phyloP scores from a whole-genome alignment of 352 stramenopile species.

The Globisporangium nodosum region DNA sequence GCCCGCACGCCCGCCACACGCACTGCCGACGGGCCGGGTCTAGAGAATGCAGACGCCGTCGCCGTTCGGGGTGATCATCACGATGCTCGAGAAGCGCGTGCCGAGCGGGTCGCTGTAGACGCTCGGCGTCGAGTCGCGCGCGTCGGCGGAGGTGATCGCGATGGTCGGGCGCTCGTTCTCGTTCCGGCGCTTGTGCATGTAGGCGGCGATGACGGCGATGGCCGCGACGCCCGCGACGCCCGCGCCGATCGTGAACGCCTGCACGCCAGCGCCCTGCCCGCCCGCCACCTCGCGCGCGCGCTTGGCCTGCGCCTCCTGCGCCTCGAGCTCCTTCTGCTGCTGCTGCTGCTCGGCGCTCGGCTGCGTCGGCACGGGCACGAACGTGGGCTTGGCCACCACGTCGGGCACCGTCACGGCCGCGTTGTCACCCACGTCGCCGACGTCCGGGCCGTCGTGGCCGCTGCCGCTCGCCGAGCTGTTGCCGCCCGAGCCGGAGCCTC shows the following conservation, averaged over 20 bases:
- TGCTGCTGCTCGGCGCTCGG: slow-evolving; percentile 9
- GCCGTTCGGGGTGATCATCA: slow-evolving; percentile 82
- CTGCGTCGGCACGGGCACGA: slow-evolving; percentile 10
- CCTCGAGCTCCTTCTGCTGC: slow-evolving; percentile 22
- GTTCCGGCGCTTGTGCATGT: slow-evolving; percentile 30
- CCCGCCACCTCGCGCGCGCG: slow-evolving; percentile 30
- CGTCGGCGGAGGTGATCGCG: slow-evolving; percentile 32
- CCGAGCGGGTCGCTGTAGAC: slow-evolving; percentile 73
- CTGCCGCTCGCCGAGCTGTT: slow-evolving; percentile 2
- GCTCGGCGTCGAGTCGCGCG: slow-evolving; percentile 40
- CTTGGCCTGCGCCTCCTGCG: slow-evolving; percentile 42
- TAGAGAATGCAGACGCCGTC: slow-evolving; percentile 79
- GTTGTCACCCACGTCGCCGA: slow-evolving; percentile 24
- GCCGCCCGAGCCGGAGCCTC: slow-evolving; percentile 1
- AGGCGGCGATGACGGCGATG: slow-evolving; percentile 48
- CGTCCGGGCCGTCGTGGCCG: slow-evolving; percentile 22
- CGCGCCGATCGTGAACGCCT: slow-evolving; percentile 14
- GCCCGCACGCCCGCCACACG: neutral
- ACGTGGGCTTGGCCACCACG: slow-evolving; percentile 8
- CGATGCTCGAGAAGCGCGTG: slow-evolving; percentile 81
- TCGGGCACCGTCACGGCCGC: slow-evolving; percentile 10
- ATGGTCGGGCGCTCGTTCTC: slow-evolving; percentile 17
- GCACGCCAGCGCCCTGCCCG: slow-evolving; percentile 1
- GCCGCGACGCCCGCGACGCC: slow-evolving; percentile 28
- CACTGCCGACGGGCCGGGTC: neutral